A percentile compares a stretch with the other conserved stretches of the same genome.
Evolutionary conservation across 805 yeast species (phyloP).

Genomic region (Starmerella sirachaensis): DNA sequence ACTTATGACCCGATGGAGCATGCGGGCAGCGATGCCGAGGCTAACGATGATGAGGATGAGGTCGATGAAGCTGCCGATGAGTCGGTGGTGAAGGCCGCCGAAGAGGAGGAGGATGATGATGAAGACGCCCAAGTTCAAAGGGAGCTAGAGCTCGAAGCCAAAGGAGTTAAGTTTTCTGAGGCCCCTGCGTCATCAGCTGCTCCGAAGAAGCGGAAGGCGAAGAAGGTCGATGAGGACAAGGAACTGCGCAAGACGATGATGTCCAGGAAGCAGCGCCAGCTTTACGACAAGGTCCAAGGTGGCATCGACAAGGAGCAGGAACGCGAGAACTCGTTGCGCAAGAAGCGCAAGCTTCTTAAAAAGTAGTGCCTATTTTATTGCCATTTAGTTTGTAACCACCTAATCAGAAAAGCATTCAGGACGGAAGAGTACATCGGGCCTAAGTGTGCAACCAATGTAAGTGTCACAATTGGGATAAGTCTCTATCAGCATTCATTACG

Average conservation of each 20-base stretch:
- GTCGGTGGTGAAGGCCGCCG: constrained; percentile 41
- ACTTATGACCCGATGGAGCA: constrained; percentile 58
- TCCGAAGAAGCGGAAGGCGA: constrained; percentile 26
- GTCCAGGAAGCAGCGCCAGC: constrained; percentile 89
- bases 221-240: constrained; percentile 62
- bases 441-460: too few species aligned
- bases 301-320: constrained; percentile 73
- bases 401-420: too few species aligned
- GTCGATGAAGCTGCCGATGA: constrained; percentile 42
- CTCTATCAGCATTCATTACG: too few species aligned
- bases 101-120: constrained; percentile 34
- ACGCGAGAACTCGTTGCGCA: constrained; percentile 59
- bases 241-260: constrained; percentile 93
- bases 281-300: constrained; percentile 90
- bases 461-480: too few species aligned
- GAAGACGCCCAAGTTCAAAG: constrained; percentile 51
- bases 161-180: constrained; percentile 71
- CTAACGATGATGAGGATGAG: constrained; percentile 32
- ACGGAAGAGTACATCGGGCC: too few species aligned
- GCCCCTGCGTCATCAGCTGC: constrained; percentile 29
- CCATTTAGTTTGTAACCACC: too few species aligned
- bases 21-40: constrained; percentile 33
- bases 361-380: too few species aligned
- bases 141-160: constrained; percentile 82
- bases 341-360: constrained; percentile 42